Evolutionary conservation across 2,329 filamentous ascomycete species (phyloP).

Genomic region (Coniosporium tulheliwenetii): DNA sequence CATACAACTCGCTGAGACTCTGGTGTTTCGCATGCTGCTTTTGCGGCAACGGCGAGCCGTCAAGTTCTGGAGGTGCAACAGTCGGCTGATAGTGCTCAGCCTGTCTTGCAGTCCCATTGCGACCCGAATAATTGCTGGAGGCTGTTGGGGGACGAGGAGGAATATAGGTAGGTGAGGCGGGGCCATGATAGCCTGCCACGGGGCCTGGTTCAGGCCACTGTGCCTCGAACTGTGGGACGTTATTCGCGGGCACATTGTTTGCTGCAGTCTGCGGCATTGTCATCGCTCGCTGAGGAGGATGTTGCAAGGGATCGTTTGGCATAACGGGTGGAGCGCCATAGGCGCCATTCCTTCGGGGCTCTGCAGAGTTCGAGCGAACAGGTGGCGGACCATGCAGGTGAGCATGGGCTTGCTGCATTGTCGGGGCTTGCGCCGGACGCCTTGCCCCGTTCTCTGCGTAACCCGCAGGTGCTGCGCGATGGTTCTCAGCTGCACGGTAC

Average conservation of each 20-base stretch:
- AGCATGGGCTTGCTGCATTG: neutral
- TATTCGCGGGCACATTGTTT: slow-evolving; percentile 11
- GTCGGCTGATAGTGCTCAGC: slow-evolving; percentile 1
- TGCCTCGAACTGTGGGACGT: slow-evolving; percentile 7
- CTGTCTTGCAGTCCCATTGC: slow-evolving; percentile 3
- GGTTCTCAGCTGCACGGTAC: no score
- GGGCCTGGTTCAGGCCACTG: slow-evolving; percentile 19
- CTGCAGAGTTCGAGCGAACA: no score
- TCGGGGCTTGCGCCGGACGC: no score
- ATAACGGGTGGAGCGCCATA: no score
- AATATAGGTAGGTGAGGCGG: slow-evolving; percentile 11
- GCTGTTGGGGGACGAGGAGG: neutral
- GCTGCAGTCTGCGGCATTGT: slow-evolving; percentile 15
- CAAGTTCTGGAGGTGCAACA: neutral
- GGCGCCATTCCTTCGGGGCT: no score
- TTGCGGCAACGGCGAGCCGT: slow-evolving; percentile 3
- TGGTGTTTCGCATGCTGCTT: slow-evolving; percentile 17
- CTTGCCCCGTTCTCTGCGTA: slow-evolving; percentile 1
- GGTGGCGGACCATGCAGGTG: no score
- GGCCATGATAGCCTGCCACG: slow-evolving; percentile 18
- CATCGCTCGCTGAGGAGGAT: slow-evolving; percentile 13
- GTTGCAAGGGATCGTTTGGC: no score
- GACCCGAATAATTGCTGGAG: slow-evolving; percentile 1
- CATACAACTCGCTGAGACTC: slow-evolving; percentile 35
- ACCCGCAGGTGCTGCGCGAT: slow-evolving; percentile 1